A percentile compares a stretch with the other conserved stretches of the same genome.
Evolutionary conservation across 805 yeast genomes (phyloP).

Genomic region (Sugiyamaella smithiae): DNA sequence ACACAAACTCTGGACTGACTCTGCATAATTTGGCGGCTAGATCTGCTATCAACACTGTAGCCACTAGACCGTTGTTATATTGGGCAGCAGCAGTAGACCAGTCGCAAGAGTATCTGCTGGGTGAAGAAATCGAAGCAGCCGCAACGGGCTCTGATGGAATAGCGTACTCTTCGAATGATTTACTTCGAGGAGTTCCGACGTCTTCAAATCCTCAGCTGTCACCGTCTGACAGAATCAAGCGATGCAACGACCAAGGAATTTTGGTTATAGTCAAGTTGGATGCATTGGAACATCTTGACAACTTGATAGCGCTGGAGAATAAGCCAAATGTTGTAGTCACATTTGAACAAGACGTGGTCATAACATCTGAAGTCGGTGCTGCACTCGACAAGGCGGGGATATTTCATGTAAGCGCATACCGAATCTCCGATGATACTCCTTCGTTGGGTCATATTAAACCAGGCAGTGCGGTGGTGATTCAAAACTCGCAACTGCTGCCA

Average conservation of each 20-base stretch:
- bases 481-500: background rate
- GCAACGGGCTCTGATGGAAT: conserved; percentile 24
- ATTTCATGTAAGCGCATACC: background rate
- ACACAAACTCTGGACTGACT: conserved; percentile 20
- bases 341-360: background rate
- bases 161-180: conserved; percentile 13
- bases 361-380: conserved; percentile 1
- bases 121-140: conserved; percentile 24
- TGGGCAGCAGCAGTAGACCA: conserved; percentile 17
- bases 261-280: conserved; percentile 11
- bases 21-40: conserved; percentile 24
- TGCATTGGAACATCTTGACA: conserved; percentile 1
- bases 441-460: conserved; percentile 2
- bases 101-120: conserved; percentile 19
- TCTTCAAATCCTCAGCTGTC: background rate
- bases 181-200: background rate
- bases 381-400: background rate
- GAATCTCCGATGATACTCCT: background rate
- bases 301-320: conserved; percentile 2
- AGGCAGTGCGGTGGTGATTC: conserved; percentile 3
- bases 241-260: conserved; percentile 7
- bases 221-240: conserved; percentile 1
- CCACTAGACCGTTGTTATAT: conserved; percentile 20
- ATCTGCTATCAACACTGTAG: conserved; percentile 17
- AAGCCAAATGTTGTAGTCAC: background rate